A percentile compares a stretch with the other conserved stretches of the same genome.
These are phyloP conservation scores for Penicillium janthinellum DNA, from an alignment of 2,329 filamentous ascomycete genomes.

Conservation along the genomic window DNA sequence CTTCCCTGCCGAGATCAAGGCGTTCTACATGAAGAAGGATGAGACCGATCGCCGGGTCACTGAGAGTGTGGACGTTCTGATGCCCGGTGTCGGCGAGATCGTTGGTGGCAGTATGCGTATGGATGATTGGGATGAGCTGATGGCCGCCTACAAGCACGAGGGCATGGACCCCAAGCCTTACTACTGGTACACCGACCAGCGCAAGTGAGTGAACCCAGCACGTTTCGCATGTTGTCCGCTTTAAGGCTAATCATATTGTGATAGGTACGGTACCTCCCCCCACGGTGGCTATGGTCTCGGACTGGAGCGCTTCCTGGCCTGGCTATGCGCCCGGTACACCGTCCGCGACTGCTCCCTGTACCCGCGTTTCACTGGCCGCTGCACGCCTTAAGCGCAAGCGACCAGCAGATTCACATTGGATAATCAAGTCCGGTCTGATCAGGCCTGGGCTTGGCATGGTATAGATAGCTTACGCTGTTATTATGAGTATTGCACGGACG, in stretches of 20 bases:
- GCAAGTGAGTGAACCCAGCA: constrained; percentile 68
- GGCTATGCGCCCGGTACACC: constrained; percentile 67
- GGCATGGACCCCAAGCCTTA: constrained; percentile 82
- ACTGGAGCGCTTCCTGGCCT: constrained; percentile 76
- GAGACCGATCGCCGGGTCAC: constrained; percentile 77
- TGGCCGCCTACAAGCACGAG: constrained; percentile 84
- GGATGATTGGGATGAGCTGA: constrained; percentile 83
- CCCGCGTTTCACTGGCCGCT: constrained; percentile 53
- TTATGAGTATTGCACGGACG: neutral
- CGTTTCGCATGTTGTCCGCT: too few relatives aligned
- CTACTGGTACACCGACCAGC: constrained; percentile 98
- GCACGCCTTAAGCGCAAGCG: constrained; percentile 45
- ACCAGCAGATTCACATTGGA: neutral
- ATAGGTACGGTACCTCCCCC: constrained; percentile 82
- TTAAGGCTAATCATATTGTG: constrained; percentile 1
- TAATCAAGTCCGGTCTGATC: neutral
- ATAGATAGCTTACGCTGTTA: neutral
- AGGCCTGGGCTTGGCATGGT: neutral
- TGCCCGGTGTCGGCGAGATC: constrained; percentile 97
- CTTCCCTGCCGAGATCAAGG: constrained; percentile 96
- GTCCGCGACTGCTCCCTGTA: constrained; percentile 61
- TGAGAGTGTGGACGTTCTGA: constrained; percentile 81
- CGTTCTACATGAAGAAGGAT: constrained; percentile 98
- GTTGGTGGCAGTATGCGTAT: constrained; percentile 97
- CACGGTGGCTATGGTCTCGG: constrained; percentile 94